Evolutionary conservation across 192 early-diverging fungal genomes (phyloP), one percentile per base, ranked within the genome.

Genomic region (Physocladia obscura): DNA sequence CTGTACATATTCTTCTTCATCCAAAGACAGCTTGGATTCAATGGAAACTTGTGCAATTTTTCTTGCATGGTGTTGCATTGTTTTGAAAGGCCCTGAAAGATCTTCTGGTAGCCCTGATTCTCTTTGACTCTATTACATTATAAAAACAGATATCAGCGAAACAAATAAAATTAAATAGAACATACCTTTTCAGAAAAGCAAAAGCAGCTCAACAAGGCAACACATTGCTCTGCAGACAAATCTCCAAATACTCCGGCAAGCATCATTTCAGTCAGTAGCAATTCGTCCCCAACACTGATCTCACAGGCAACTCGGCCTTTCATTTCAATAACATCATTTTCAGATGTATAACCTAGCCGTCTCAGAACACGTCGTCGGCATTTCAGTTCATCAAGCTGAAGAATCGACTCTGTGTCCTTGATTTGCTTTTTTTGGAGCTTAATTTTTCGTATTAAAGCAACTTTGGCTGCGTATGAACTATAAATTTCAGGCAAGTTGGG

Each of bases 301-400:
- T 98, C 95, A 70, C 97, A 98, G 2, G 97, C 97, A 3, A 98
- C 97, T 22, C 95, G 89, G 40, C 97, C 97, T 79, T 98, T 98
- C 82, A 97, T 89, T 61, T 95, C 92, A 69, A 98, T 91, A 4
- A 96, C 91, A 75, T 95, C 97, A 21, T 84, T 78, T 0, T 77
- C 78, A 5, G 88, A 89, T 0, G 89, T 93, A 75, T 92, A 97
- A 1, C 92, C 94, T 29, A 98, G 75, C n/a, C 95, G 86, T 39
- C 94, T 87, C 69, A 98, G 81, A 4, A 98, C 93, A 39, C 95
- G 85, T 69, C 92, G 90, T 39, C 97, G 85, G 60, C 88, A 87
- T 68, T 94, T 93, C 39, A 97, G 85, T 65, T 98, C 97, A 52
- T 97, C 95, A 51, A 97, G 71, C 69, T 97, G 95, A 11, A 94